These are phyloP conservation scores for Aschersonia sp. DNA, from an alignment of 2,329 filamentous ascomycete species.

Conservation along the genomic window DNA sequence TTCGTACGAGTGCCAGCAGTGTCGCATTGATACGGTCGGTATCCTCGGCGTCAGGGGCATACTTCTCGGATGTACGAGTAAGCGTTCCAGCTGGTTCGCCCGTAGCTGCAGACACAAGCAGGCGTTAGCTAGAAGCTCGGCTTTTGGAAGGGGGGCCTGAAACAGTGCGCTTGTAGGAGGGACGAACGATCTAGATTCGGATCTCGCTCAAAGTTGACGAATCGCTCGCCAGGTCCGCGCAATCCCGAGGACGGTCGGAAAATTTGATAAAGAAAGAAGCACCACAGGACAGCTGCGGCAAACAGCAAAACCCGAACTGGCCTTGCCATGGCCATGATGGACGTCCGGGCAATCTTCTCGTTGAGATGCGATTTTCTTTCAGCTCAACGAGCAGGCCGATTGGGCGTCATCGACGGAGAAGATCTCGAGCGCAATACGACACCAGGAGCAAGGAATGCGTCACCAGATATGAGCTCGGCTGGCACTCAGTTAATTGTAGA, in stretches of 20 bases:
- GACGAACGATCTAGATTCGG: slow-evolving; percentile 74
- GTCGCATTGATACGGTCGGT: slow-evolving; percentile 87
- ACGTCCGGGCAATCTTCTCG: not conserved
- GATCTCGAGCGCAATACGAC: no score
- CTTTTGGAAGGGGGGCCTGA: not conserved
- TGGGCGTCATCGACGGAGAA: not conserved
- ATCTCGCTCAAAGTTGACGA: slow-evolving; percentile 55
- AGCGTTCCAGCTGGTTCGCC: slow-evolving; percentile 70
- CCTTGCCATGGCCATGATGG: slow-evolving; percentile 68
- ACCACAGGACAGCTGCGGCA: slow-evolving; percentile 55
- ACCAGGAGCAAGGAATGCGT: no score
- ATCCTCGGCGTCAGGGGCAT: slow-evolving; percentile 59
- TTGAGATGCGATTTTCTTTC: not conserved
- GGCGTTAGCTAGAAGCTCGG: slow-evolving; percentile 6
- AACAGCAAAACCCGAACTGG: slow-evolving; percentile 69
- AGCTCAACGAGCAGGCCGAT: not conserved
- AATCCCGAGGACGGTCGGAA: slow-evolving; percentile 41
- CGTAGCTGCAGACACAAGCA: slow-evolving; percentile 42
- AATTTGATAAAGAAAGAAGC: slow-evolving; percentile 67
- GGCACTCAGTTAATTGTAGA: no score
- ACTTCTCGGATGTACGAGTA: slow-evolving; percentile 59
- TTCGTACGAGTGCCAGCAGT: slow-evolving; percentile 79
- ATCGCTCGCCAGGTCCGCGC: slow-evolving; percentile 24
- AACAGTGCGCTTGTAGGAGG: not conserved
- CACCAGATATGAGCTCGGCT: no score